Conservation (phyloP, 2,329 filamentous ascomycete species). For the Pyrenochaeta sp. region DNA sequence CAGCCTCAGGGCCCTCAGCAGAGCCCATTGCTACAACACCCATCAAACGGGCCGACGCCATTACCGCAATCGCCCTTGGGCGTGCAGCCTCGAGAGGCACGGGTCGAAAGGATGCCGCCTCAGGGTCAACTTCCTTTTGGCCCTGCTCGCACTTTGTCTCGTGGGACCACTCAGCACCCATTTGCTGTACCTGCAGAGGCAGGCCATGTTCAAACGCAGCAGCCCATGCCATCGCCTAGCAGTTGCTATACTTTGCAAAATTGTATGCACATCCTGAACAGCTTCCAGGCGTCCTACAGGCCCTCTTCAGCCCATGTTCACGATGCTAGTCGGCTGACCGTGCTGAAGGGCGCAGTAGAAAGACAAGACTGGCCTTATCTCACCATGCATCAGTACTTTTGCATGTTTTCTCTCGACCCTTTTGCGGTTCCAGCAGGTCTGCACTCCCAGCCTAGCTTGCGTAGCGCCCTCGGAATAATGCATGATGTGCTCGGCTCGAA, state of each 20-base stretch:
- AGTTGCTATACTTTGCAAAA: conserved; percentile 22
- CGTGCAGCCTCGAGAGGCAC: conserved; percentile 1
- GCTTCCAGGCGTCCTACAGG: conserved; percentile 6
- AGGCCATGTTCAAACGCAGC: neutral
- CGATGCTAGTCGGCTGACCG: conserved; percentile 27
- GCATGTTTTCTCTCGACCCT: conserved; percentile 40
- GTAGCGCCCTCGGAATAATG: conserved; percentile 48
- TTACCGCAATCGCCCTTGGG: conserved; percentile 13
- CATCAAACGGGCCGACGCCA: conserved; percentile 5
- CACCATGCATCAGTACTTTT: conserved; percentile 42
- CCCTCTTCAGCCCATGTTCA: neutral
- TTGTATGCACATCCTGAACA: conserved; percentile 12
- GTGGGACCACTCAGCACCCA: neutral
- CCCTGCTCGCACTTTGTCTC: neutral
- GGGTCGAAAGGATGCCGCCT: conserved; percentile 4
- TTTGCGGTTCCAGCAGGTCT: conserved; percentile 49
- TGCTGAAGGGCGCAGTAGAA: conserved; percentile 47
- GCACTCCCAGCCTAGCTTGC: conserved; percentile 41
- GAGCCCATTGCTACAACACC: conserved; percentile 6
- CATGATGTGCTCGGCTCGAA: conserved; percentile 59
- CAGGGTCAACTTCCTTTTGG: conserved; percentile 10
- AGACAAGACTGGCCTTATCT: conserved; percentile 39
- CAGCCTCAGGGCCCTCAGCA: conserved; percentile 10
- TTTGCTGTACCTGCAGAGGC: neutral
- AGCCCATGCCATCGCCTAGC: neutral